Conservation (phyloP, 331 rosid genomes). For the Saraca asoca region DNA sequence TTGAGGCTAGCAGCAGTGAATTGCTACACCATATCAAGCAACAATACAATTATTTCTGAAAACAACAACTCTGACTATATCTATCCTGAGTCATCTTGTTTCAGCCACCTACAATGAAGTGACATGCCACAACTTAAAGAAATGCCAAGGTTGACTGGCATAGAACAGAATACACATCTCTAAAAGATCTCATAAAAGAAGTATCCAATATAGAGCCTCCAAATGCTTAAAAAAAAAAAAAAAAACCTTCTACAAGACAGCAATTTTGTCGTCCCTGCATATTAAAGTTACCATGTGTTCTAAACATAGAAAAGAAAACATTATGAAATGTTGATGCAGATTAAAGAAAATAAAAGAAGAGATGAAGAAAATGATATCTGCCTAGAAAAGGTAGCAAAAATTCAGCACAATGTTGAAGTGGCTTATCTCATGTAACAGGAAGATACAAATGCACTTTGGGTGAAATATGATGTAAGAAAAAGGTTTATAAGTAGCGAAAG, state of each 20-base stretch:
- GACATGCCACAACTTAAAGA: conserved; percentile 20
- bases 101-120: conserved; percentile 23
- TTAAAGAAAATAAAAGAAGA: neutral
- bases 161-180: conserved; percentile 25
- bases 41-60: conserved; percentile 21
- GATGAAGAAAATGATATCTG: neutral
- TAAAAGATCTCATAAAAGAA: conserved; percentile 18
- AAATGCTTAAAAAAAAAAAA: neutral
- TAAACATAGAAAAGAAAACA: conserved; percentile 6
- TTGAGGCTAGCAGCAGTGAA: conserved; percentile 25
- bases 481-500: neutral
- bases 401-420: neutral
- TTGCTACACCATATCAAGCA: conserved; percentile 32
- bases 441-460: neutral
- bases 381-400: neutral
- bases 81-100: conserved; percentile 17
- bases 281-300: neutral
- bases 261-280: conserved; percentile 5
- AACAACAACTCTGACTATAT: conserved; percentile 14
- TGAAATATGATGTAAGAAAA: conserved; percentile 5
- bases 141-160: conserved; percentile 33
- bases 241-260: neutral
- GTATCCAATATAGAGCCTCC: neutral
- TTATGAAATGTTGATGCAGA: neutral
- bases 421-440: neutral